Conservation (phyloP, 371 early-diverging fungal species). For the Mortierella sp. region DNA sequence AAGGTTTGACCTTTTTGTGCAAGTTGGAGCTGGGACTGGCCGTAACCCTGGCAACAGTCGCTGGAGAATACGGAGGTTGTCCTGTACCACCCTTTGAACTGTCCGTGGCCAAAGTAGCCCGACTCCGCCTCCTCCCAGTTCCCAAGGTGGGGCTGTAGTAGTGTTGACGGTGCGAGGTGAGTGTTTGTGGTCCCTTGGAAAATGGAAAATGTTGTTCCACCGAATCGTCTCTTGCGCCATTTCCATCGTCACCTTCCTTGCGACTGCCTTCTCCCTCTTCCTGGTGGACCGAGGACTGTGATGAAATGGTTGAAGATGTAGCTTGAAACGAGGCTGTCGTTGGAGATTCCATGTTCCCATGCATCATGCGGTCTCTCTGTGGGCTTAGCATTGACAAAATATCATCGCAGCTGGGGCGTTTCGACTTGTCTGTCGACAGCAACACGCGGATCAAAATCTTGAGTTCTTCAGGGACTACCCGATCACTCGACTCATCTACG, state of each 20-base stretch:
- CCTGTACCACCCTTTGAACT: not conserved
- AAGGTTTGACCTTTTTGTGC: constrained; percentile 40
- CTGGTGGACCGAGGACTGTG: not conserved
- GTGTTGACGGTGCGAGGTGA: constrained; percentile 12
- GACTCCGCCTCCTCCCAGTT: constrained; percentile 24
- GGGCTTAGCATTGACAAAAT: constrained; percentile 60
- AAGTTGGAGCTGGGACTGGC: constrained; percentile 21
- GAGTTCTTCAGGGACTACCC: constrained; percentile 70
- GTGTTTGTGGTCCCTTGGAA: not conserved
- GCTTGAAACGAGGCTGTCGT: constrained; percentile 18
- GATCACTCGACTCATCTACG: constrained; percentile 38
- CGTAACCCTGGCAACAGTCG: not conserved
- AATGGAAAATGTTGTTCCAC: not conserved
- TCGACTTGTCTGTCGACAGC: constrained; percentile 69
- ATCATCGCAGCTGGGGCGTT: constrained; percentile 77
- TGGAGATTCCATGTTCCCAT: constrained; percentile 44
- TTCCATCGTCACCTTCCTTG: not conserved
- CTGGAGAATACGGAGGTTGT: not conserved
- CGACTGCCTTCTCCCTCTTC: not conserved
- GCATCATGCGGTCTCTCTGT: constrained; percentile 55
- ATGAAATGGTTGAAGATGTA: constrained; percentile 1
- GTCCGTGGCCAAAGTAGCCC: constrained; percentile 10
- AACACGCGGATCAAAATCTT: constrained; percentile 71
- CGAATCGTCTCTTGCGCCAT: too few relatives aligned
- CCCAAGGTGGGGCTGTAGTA: not conserved